These are phyloP conservation scores for Coniophora puteana DNA, from an alignment of 1,284 basidiomycete species.

Conservation along the genomic window DNA sequence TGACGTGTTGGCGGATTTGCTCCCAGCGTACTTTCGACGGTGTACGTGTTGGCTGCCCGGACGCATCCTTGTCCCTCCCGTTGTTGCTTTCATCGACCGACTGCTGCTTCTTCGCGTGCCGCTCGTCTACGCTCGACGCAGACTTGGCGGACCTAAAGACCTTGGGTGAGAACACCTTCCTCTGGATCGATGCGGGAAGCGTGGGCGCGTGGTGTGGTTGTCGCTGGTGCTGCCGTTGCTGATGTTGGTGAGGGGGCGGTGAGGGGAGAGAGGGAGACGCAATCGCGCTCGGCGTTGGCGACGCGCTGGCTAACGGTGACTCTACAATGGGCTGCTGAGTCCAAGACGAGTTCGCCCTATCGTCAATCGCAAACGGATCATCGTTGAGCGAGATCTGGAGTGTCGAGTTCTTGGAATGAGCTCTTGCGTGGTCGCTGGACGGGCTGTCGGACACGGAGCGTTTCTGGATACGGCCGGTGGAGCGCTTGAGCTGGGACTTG, in stretches of 20 bases:
- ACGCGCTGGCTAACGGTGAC: slow-evolving; percentile 11
- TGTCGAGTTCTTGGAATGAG: too few species aligned
- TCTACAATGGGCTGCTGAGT: slow-evolving; percentile 15
- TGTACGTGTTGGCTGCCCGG: slow-evolving; percentile 3
- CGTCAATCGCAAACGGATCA: slow-evolving; percentile 10
- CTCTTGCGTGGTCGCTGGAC: too few species aligned
- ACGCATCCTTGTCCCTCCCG: too few species aligned
- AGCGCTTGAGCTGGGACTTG: too few species aligned
- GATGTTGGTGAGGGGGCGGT: slow-evolving; percentile 8
- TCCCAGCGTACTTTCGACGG: slow-evolving; percentile 12
- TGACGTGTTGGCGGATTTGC: slow-evolving; percentile 10
- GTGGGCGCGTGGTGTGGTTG: too few species aligned
- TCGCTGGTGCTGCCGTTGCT: too few species aligned
- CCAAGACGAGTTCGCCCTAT: slow-evolving; percentile 8
- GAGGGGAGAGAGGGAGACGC: slow-evolving; percentile 1
- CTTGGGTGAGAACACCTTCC: slow-evolving; percentile 35
- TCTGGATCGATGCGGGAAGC: slow-evolving; percentile 3
- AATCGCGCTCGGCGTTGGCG: neutral
- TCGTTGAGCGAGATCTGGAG: slow-evolving; percentile 4
- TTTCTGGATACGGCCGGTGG: too few species aligned
- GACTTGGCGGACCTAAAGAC: slow-evolving; percentile 7
- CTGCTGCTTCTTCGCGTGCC: slow-evolving; percentile 2
- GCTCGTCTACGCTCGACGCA: neutral
- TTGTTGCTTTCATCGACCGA: too few species aligned
- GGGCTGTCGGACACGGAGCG: too few species aligned